Evolutionary conservation across 768 basidiomycete genomes (phyloP).

Genomic region (Agrocybe pediades): DNA sequence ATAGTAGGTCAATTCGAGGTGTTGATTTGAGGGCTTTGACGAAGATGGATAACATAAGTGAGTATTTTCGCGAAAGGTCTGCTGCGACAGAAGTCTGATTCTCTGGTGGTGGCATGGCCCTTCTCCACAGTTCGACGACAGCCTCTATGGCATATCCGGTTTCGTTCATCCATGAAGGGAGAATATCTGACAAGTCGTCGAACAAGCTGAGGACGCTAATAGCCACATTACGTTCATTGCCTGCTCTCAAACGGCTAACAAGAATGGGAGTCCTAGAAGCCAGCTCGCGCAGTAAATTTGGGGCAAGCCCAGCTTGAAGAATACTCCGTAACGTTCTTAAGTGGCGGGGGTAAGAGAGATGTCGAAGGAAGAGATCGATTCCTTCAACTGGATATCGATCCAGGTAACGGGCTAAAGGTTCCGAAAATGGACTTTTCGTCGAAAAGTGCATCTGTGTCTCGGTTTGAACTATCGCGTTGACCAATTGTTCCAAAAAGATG

Average conservation of each 20-base stretch:
- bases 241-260: constrained; percentile 50
- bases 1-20: constrained; percentile 86
- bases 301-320: constrained; percentile 76
- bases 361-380: constrained; percentile 79
- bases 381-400: constrained; percentile 89
- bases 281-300: constrained; percentile 70
- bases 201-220: constrained; percentile 77
- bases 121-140: constrained; percentile 73
- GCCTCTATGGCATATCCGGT: constrained; percentile 69
- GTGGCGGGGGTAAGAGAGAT: constrained; percentile 77
- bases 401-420: constrained; percentile 88
- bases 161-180: constrained; percentile 72
- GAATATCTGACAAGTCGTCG: constrained; percentile 69
- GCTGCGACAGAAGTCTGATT: constrained; percentile 42
- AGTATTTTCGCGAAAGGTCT: constrained; percentile 60
- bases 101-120: constrained; percentile 47
- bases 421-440: constrained; percentile 87
- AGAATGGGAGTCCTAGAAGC: constrained; percentile 58
- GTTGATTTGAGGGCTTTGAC: constrained; percentile 65
- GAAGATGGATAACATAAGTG: constrained; percentile 76
- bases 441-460: constrained; percentile 93
- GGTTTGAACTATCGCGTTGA: constrained; percentile 86
- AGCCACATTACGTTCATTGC: constrained; percentile 50
- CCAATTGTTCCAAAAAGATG: constrained; percentile 86
- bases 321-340: constrained; percentile 85